Conservation (phyloP, 495 filamentous ascomycete species). For the Lineolata rhizophorae region DNA sequence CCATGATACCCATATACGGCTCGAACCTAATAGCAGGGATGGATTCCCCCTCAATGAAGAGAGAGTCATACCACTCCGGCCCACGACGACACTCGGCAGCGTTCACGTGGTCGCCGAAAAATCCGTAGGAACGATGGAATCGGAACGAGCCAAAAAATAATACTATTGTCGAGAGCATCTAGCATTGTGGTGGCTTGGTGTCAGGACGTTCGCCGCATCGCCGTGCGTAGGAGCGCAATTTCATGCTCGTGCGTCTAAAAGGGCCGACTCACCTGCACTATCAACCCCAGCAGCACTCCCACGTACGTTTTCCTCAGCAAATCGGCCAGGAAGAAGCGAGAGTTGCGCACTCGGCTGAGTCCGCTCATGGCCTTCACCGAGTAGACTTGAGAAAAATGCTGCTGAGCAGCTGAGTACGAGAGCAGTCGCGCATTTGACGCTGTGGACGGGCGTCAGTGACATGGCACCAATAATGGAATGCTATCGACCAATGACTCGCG, state of each 20-base stretch:
- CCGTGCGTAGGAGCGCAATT: no score
- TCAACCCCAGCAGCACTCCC: background rate
- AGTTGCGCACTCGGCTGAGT: no score
- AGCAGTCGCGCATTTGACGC: conserved; percentile 13
- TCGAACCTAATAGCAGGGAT: no score
- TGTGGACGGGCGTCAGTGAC: no score
- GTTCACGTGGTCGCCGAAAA: conserved; percentile 24
- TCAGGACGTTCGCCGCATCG: no score
- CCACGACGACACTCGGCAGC: conserved; percentile 13
- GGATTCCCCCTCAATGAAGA: no score
- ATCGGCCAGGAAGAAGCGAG: no score
- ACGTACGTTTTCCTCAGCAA: no score
- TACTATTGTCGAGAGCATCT: conserved; percentile 35
- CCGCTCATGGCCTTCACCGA: no score
- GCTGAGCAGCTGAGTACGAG: conserved; percentile 11
- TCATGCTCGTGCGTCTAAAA: conserved; percentile 18
- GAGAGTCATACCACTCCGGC: conserved; percentile 14
- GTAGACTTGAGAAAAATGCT: conserved; percentile 2
- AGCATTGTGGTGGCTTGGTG: no score
- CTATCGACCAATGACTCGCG: no score
- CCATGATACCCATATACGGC: background rate
- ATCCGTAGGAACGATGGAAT: conserved; percentile 33
- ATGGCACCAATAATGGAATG: no score
- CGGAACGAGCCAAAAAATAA: conserved; percentile 44
- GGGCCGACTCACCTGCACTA: conserved; percentile 2